Conservation (phyloP, 2,329 filamentous ascomycete genomes). For the Exophiala alcalophila region DNA sequence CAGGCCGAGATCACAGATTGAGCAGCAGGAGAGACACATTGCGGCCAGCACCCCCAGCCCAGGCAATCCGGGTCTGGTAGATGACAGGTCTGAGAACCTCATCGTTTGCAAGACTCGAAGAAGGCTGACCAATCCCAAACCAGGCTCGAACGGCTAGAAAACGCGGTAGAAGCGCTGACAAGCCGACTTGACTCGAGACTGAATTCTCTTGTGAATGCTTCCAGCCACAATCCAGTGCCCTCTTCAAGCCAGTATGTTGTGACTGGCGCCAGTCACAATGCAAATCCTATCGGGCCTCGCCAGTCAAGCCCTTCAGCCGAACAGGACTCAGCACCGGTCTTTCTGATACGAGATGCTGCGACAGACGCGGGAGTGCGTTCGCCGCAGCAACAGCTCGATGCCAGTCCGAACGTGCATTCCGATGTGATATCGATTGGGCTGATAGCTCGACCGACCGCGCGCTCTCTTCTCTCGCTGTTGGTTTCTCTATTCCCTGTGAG, state of each 20-base stretch:
- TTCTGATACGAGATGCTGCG: conserved; percentile 35
- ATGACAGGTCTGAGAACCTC: conserved; percentile 2
- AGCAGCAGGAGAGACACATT: neutral
- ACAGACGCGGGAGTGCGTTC: conserved; percentile 32
- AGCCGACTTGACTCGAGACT: conserved; percentile 3
- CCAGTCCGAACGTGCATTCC: conserved; percentile 12
- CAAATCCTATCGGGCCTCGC: neutral
- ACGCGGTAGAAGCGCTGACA: conserved; percentile 1
- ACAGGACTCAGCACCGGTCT: conserved; percentile 31
- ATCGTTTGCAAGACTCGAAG: too few species aligned
- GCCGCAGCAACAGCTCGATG: conserved; percentile 5
- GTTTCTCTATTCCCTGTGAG: neutral
- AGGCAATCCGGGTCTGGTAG: too few species aligned
- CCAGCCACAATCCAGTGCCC: too few species aligned
- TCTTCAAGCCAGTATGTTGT: too few species aligned
- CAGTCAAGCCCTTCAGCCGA: conserved; percentile 3
- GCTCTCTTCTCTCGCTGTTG: conserved; percentile 30
- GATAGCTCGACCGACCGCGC: conserved; percentile 28
- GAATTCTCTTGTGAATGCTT: too few species aligned
- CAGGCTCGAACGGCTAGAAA: conserved; percentile 8
- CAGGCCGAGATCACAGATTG: neutral
- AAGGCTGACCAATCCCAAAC: neutral
- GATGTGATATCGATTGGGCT: conserved; percentile 34
- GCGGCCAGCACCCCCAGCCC: neutral
- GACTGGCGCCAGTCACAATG: neutral